Base-by-base conservation (phyloP, 73 alveolate species). In the Urostyla sp. region DNA sequence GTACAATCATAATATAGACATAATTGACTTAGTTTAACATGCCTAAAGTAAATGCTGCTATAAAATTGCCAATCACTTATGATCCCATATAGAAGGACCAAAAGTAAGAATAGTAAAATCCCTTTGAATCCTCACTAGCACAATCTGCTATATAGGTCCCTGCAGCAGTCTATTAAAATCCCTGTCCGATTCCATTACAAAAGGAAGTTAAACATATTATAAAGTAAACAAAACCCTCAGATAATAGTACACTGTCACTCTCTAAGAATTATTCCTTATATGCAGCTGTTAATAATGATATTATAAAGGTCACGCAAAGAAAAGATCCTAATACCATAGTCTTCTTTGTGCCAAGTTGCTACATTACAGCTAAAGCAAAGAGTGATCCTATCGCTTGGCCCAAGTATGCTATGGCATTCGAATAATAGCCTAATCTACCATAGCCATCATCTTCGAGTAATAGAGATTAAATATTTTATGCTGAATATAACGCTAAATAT, bases 121-220 rank as follows among this genome's bases (percentile, higher is more conserved):
- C 91, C 50, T 83, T 83, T 40, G 82, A 72, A 13, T 24, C 40
- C 32, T 83, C 91, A 7, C 52, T 83, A 56, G 83, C 84, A 34
- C 91, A 83, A 26, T 72, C 63, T 46, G 85, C 28, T 15, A 83
- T 13, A 48, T 83, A 83, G 36, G 35, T 66, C 0, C 91, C 91
- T 57, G 69, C 77, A 18, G 87, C 91, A 0, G 73, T 80, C 91
- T 87, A 83, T 31, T 69, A 7, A 0, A 83, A 40, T 0, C 83
- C 85, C 46, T 79, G 60, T 4, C 91, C 91, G 18, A 83, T 13
- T 21, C 91, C 91, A 73, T 83, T 83, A 54, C 51, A 1, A 38
- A 63, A 63, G 3, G 79, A 63, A 27, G 60, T 40, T 13, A 38
- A 37, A 1, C 37, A 15, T 38, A 60, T 63, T 11, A 63, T 16